Conservation (phyloP, 2,329 filamentous ascomycete species). For the Arthrinium phaeospermum region DNA sequence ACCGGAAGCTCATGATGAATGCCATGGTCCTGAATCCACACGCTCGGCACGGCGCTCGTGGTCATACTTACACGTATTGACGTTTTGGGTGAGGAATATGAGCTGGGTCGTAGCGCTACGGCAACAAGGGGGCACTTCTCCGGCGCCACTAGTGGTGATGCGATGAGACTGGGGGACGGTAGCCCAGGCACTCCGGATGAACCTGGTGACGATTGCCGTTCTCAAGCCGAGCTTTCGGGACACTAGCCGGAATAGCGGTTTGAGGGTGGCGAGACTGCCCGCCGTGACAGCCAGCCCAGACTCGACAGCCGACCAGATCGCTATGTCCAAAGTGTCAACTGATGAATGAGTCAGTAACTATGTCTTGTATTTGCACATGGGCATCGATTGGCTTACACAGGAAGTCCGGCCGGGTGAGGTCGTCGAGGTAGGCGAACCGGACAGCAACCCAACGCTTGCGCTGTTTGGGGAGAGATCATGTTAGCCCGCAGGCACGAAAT, state of each 20-base stretch:
- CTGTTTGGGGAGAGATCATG: background rate
- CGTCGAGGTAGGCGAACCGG: conserved; percentile 10
- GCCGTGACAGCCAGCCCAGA: conserved; percentile 21
- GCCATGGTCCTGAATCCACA: background rate
- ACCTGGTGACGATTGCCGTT: background rate
- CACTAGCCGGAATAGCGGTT: conserved; percentile 21
- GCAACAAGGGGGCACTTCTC: no score
- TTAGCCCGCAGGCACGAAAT: background rate
- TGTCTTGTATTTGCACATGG: background rate
- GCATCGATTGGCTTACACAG: background rate
- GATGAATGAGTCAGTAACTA: background rate
- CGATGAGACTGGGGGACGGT: background rate
- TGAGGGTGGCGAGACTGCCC: conserved; percentile 22
- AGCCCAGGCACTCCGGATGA: background rate
- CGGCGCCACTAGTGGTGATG: no score
- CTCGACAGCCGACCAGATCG: conserved; percentile 24
- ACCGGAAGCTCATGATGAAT: background rate
- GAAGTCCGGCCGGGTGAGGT: conserved; percentile 3
- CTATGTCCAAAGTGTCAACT: conserved; percentile 19
- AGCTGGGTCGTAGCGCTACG: background rate
- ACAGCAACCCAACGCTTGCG: conserved; percentile 14
- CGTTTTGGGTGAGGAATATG: background rate
- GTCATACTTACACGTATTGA: background rate
- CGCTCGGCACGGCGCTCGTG: background rate
- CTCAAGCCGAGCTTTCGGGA: background rate